Evolutionary conservation across 1,284 basidiomycete species (phyloP), one percentile per base, ranked within the genome.

Genomic region (Neonothopanus nambi): DNA sequence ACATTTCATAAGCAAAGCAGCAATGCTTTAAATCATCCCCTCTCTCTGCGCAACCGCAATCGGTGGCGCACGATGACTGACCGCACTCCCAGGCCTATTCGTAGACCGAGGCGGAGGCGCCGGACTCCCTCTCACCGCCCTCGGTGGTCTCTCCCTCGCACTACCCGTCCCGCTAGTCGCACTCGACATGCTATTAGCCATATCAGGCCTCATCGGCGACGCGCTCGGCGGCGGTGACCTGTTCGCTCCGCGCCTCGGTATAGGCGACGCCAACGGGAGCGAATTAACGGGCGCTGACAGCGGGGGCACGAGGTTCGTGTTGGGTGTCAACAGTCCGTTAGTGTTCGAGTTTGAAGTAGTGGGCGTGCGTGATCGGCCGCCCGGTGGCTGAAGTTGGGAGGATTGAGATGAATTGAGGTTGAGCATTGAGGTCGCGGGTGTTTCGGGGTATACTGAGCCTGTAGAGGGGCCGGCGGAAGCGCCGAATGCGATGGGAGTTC

Each of bases 11-110:
- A 33, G 2, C 8, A n/a, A n/a, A n/a, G n/a, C n/a, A n/a, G n/a
- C 30, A 5, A 33, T 13, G 30, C 12, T 20, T 66, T 59, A 83
- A 58, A 84, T 73, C 82, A 84, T 82, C 2, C 82, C 82, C 37
- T 83, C 79, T 42, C 74, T 71, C 50, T 72, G 76, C 24, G 79
- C 74, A 43, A 80, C 67, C 15, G 74, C 75, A 3, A 75, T 67
- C 13, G 72, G 76, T n/a, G n/a, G n/a, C 1, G 77, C 75, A n/a
- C 79, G 70, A 52, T 70, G 73, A 3, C 72, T 72, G 37, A 71
- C 35, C 33, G 52, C 60, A 62, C 83, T 87, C 4, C 78, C 76
- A 13, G 87, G 85, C 7, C 87, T 71, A 64, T 86, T 83, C 36
- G 73, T 72, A 51, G 87, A 87, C 45, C 87, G 71, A 21, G 82